These are phyloP conservation scores for Candida michaelii DNA, from an alignment of 805 yeast genomes.

Conservation along the genomic window DNA sequence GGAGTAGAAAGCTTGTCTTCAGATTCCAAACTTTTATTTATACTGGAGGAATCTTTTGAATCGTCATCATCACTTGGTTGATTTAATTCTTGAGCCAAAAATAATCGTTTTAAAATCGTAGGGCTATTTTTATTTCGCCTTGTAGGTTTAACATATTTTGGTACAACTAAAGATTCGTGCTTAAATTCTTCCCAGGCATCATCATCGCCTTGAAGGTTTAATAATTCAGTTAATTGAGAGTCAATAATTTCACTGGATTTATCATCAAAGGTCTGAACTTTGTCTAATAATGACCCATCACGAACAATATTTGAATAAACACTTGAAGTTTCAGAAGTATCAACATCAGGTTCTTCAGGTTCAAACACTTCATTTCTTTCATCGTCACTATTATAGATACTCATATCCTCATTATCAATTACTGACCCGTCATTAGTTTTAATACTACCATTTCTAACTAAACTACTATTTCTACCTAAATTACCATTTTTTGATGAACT, in stretches of 20 bases:
- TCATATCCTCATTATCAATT: slow-evolving; percentile 24
- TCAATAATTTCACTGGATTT: slow-evolving; percentile 3
- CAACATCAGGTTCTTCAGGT: slow-evolving; percentile 3
- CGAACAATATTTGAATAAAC: slow-evolving; percentile 3
- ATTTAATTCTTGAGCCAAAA: slow-evolving; percentile 64
- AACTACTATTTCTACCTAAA: neutral
- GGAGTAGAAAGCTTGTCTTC: neutral
- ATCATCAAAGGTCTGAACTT: slow-evolving; percentile 7
- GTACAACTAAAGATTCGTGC: slow-evolving; percentile 43
- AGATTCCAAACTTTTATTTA: neutral
- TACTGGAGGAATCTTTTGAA: neutral
- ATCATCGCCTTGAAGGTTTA: neutral
- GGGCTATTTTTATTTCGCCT: slow-evolving; percentile 48
- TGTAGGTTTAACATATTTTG: slow-evolving; percentile 55
- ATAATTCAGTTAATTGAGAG: slow-evolving; percentile 5
- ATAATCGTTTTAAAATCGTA: slow-evolving; percentile 49
- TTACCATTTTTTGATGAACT: neutral
- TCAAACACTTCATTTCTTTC: slow-evolving; percentile 10
- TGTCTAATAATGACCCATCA: slow-evolving; percentile 9
- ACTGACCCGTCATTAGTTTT: slow-evolving; percentile 1
- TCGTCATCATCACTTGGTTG: slow-evolving; percentile 14
- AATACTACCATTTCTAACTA: neutral
- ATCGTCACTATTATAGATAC: slow-evolving; percentile 26
- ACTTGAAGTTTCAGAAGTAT: slow-evolving; percentile 11
- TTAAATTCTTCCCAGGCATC: slow-evolving; percentile 30